phyloP scores from a whole-genome alignment of 2,329 filamentous ascomycete species.

The Claviceps africana region DNA sequence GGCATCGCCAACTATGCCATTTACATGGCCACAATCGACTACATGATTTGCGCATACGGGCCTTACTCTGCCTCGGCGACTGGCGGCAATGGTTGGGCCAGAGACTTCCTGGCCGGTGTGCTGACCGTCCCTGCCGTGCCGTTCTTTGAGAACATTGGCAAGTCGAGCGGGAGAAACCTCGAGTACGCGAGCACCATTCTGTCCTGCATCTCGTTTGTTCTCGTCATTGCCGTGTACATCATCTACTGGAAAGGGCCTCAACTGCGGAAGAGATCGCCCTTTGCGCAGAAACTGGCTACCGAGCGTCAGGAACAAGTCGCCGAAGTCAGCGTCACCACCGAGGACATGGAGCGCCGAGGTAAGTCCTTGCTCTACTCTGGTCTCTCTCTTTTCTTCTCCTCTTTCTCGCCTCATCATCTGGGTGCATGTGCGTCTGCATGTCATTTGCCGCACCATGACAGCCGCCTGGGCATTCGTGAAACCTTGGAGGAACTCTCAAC shows the following conservation, averaged over 20 bases:
- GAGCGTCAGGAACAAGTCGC: slow-evolving; percentile 18
- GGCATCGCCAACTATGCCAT: slow-evolving; percentile 63
- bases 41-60: slow-evolving; percentile 63
- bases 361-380: slow-evolving; percentile 9
- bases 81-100: slow-evolving; percentile 60
- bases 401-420: too few relatives aligned
- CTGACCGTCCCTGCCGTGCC: slow-evolving; percentile 55
- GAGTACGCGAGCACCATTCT: slow-evolving; percentile 51
- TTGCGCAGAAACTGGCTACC: slow-evolving; percentile 47
- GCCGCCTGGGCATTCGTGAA: too few relatives aligned
- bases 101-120: slow-evolving; percentile 60
- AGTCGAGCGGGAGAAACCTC: slow-evolving; percentile 31
- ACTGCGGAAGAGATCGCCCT: slow-evolving; percentile 46
- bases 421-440: too few relatives aligned
- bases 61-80: slow-evolving; percentile 62
- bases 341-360: slow-evolving; percentile 14
- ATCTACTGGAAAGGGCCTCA: slow-evolving; percentile 52
- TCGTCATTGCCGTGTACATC: slow-evolving; percentile 49
- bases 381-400: background rate
- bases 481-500: too few relatives aligned
- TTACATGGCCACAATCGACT: slow-evolving; percentile 66
- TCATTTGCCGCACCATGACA: too few relatives aligned
- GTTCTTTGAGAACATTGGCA: slow-evolving; percentile 45
- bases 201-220: slow-evolving; percentile 43
- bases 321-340: slow-evolving; percentile 17